Evolutionary conservation across 192 early-diverging fungal genomes (phyloP).

Genomic region (Coemansia sp.): DNA sequence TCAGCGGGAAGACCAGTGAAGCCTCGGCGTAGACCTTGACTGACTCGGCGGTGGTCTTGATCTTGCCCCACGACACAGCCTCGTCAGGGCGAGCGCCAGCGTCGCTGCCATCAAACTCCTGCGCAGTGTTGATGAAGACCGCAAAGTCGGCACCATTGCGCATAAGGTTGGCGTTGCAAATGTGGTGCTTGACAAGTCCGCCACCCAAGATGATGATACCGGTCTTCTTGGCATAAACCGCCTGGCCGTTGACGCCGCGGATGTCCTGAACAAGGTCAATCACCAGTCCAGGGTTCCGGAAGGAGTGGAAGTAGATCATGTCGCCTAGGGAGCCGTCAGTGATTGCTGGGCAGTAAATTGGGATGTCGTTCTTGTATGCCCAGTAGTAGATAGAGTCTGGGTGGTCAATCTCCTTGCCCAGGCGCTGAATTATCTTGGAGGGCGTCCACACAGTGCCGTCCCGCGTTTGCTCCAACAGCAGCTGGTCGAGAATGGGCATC

Average conservation of each 20-base stretch:
- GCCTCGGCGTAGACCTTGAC: conserved; percentile 96
- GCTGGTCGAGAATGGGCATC: conserved; percentile 87
- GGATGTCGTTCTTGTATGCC: conserved; percentile 97
- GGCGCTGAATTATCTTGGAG: conserved; percentile 78
- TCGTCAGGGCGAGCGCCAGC: conserved; percentile 97
- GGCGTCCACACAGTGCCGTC: conserved; percentile 87
- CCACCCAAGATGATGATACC: conserved; percentile 97
- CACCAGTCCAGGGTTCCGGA: conserved; percentile 89
- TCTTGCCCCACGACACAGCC: conserved; percentile 99
- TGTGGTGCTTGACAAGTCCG: conserved; percentile 97
- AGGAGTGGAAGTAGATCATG: conserved; percentile 99
- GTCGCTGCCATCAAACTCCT: conserved; percentile 98
- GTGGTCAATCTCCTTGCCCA: conserved; percentile 90
- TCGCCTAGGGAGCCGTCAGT: conserved; percentile 98
- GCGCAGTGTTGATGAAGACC: conserved; percentile 95
- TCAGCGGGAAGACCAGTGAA: conserved; percentile 86
- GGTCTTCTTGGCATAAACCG: conserved; percentile 94
- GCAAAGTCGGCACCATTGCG: conserved; percentile 97
- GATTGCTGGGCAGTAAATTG: conserved; percentile 94
- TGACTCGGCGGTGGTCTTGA: conserved; percentile 71
- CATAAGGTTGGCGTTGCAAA: conserved; percentile 98
- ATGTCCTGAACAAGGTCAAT: conserved; percentile 94
- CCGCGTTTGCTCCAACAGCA: conserved; percentile 87
- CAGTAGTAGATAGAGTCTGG: conserved; percentile 93
- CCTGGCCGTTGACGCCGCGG: conserved; percentile 84